These are phyloP conservation scores for Solanum appendiculatum DNA, from an alignment of 257 asterid species.

Conservation along the genomic window DNA sequence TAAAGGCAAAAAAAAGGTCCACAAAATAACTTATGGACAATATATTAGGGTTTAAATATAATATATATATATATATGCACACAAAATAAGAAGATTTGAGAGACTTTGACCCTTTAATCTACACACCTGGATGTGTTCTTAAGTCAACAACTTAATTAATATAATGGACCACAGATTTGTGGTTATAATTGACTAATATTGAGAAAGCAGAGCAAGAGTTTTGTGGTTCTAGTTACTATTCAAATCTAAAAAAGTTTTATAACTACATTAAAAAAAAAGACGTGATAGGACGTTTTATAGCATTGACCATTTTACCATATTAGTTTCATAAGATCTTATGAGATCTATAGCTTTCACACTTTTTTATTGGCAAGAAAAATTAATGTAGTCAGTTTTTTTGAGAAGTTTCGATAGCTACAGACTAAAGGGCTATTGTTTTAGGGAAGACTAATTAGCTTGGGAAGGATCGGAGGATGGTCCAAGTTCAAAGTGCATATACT, in stretches of 20 bases:
- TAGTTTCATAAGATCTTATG: neutral
- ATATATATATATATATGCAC: neutral
- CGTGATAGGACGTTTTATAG: neutral
- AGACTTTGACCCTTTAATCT: neutral
- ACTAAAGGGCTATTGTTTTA: neutral
- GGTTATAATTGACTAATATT: neutral
- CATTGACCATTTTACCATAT: neutral
- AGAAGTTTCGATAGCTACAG: neutral
- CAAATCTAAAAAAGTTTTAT: neutral
- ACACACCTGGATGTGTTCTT: neutral
- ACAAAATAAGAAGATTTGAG: neutral
- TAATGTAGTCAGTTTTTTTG: neutral
- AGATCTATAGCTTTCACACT: neutral
- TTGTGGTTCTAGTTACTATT: neutral
- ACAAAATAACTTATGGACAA: neutral
- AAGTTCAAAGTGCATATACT: neutral
- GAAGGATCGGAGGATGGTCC: neutral
- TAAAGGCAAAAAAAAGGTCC: neutral
- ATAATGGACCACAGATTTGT: neutral
- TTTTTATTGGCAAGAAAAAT: neutral
- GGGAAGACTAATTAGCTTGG: neutral
- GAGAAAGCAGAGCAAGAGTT: neutral
- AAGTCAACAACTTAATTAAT: neutral
- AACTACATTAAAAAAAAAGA: neutral
- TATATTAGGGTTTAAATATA: neutral